Conservation (phyloP, 2,329 filamentous ascomycete species). For the Claviceps africana region DNA sequence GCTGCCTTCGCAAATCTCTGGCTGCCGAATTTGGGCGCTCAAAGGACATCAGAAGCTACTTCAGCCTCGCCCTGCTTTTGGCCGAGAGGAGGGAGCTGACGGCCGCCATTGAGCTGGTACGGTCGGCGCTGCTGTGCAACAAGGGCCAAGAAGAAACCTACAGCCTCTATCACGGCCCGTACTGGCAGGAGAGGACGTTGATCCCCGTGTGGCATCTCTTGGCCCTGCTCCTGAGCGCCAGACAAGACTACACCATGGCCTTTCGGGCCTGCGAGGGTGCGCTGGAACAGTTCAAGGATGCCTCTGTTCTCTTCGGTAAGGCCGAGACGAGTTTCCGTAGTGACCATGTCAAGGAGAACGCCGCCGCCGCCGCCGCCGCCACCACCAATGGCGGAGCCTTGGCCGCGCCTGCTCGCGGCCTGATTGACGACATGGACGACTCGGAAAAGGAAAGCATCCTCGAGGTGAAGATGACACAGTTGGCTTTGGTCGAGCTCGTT, state of each 20-base stretch:
- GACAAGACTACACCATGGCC: conserved; percentile 72
- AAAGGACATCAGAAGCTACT: conserved; percentile 62
- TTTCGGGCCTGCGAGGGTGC: conserved; percentile 76
- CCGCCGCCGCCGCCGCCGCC: conserved; percentile 31
- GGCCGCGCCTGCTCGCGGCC: conserved; percentile 24
- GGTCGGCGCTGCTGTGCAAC: conserved; percentile 54
- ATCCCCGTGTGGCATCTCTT: conserved; percentile 88
- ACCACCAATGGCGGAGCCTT: conserved; percentile 10
- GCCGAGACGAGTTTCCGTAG: conserved; percentile 43
- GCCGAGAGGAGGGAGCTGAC: conserved; percentile 74
- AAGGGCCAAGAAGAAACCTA: conserved; percentile 32
- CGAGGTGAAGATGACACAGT: conserved; percentile 92
- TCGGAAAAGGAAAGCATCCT: conserved; percentile 75
- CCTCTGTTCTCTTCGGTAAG: conserved; percentile 53
- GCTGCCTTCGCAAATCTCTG: conserved; percentile 59
- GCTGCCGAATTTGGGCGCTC: conserved; percentile 50
- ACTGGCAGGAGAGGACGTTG: conserved; percentile 49
- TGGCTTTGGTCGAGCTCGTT: conserved; percentile 67
- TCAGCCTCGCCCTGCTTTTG: conserved; percentile 69
- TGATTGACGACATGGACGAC: conserved; percentile 69
- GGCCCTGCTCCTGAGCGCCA: conserved; percentile 69
- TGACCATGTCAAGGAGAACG: conserved; percentile 50
- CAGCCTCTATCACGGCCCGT: conserved; percentile 30
- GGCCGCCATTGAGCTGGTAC: conserved; percentile 69
- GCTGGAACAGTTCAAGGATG: conserved; percentile 75